Evolutionary conservation across 176 grass and related monocot genomes (phyloP).

Genomic region (Secale cereale): DNA sequence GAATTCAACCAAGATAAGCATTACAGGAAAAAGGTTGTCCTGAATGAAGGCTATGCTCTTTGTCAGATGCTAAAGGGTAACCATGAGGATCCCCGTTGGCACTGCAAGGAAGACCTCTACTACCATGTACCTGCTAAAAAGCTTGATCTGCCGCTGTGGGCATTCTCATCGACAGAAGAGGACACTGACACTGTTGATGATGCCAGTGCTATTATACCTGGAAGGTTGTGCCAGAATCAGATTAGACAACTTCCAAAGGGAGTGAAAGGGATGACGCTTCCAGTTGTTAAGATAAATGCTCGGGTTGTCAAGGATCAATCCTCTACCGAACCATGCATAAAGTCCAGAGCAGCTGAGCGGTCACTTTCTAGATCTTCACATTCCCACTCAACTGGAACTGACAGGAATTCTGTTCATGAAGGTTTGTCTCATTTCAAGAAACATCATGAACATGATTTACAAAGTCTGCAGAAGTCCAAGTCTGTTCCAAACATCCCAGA

Average conservation of each 20-base stretch:
- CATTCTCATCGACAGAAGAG: conserved; percentile 78
- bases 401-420: conserved; percentile 69
- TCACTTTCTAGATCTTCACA: conserved; percentile 61
- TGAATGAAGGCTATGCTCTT: conserved; percentile 85
- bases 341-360: conserved; percentile 53
- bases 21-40: conserved; percentile 73
- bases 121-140: conserved; percentile 52
- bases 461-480: conserved; percentile 71
- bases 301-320: conserved; percentile 72
- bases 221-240: conserved; percentile 39
- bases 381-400: conserved; percentile 66
- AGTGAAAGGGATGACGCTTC: conserved; percentile 68
- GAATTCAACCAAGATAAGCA: conserved; percentile 66
- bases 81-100: conserved; percentile 71
- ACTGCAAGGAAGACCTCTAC: conserved; percentile 71
- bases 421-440: conserved; percentile 60
- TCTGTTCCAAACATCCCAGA: conserved; percentile 64
- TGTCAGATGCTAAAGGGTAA: conserved; percentile 75
- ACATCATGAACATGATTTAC: conserved; percentile 57
- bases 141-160: conserved; percentile 80
- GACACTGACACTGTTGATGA: conserved; percentile 53
- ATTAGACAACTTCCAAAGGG: conserved; percentile 52
- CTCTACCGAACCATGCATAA: conserved; percentile 52
- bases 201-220: conserved; percentile 36
- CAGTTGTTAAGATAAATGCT: conserved; percentile 87